These are phyloP conservation scores for Chlorokybus atmophyticus DNA, from an alignment of 139 green algal species.

Conservation along the genomic window DNA sequence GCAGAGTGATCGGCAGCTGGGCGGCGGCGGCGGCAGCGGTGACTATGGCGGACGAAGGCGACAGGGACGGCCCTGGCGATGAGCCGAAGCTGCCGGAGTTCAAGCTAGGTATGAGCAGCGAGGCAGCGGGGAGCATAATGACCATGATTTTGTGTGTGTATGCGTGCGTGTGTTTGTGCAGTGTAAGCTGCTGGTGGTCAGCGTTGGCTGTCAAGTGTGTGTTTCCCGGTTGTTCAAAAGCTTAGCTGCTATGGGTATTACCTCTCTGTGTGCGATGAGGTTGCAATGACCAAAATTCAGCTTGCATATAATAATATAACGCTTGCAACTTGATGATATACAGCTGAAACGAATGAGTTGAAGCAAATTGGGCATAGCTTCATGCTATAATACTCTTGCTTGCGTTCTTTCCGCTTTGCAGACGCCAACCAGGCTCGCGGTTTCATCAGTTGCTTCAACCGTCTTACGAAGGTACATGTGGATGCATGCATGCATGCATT, in stretches of 20 bases:
- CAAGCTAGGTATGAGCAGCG: background rate
- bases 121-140: background rate
- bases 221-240: background rate
- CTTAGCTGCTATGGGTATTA: too few species aligned
- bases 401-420: background rate
- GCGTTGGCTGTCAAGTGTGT: background rate
- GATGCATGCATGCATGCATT: too few species aligned
- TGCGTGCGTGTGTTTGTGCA: background rate
- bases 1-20: background rate
- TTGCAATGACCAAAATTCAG: background rate
- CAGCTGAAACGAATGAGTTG: too few species aligned
- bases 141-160: background rate
- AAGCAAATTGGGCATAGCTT: too few species aligned
- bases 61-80: background rate
- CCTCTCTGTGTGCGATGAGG: background rate
- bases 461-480: conserved; percentile 5
- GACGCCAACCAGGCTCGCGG: conserved; percentile 11
- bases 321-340: too few species aligned
- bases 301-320: background rate
- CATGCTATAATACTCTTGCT: background rate
- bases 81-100: background rate
- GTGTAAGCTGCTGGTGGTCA: background rate
- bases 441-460: conserved; percentile 18
- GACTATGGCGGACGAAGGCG: background rate
- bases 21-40: background rate